A percentile compares a stretch with the other conserved stretches of the same genome.
Evolutionary conservation across 441 rosid species (phyloP).

Genomic region (Pelargonium fulgidum): DNA sequence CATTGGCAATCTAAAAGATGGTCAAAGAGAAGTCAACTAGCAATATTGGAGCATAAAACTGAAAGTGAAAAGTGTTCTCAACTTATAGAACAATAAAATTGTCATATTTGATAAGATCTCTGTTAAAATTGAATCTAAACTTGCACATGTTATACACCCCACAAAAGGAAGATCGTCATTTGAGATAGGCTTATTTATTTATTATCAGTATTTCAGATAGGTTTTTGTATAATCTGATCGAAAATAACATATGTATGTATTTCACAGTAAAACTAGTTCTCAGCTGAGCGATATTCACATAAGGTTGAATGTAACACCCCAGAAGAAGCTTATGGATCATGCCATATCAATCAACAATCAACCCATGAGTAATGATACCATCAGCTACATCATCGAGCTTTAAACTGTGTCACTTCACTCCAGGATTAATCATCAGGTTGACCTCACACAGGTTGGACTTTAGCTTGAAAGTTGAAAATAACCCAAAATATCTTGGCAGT

Average conservation of each 20-base stretch:
- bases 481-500: no score
- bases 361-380: no score
- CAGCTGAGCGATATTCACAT: not conserved
- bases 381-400: no score
- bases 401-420: no score
- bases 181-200: no score
- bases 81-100: not conserved
- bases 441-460: no score
- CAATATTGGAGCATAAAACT: not conserved
- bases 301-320: not conserved
- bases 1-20: conserved; percentile 70
- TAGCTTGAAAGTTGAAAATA: no score
- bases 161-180: not conserved
- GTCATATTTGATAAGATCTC: not conserved
- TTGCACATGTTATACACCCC: not conserved
- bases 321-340: not conserved
- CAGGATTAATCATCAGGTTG: no score
- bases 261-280: not conserved
- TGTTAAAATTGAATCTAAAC: not conserved
- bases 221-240: not conserved
- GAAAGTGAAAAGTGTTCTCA: not conserved
- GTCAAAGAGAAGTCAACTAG: conserved; percentile 10
- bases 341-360: not conserved
- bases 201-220: not conserved
- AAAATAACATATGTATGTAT: not conserved